phyloP scores from a whole-genome alignment of 2,329 filamentous ascomycete genomes.

The Cladophialophora bantiana region DNA sequence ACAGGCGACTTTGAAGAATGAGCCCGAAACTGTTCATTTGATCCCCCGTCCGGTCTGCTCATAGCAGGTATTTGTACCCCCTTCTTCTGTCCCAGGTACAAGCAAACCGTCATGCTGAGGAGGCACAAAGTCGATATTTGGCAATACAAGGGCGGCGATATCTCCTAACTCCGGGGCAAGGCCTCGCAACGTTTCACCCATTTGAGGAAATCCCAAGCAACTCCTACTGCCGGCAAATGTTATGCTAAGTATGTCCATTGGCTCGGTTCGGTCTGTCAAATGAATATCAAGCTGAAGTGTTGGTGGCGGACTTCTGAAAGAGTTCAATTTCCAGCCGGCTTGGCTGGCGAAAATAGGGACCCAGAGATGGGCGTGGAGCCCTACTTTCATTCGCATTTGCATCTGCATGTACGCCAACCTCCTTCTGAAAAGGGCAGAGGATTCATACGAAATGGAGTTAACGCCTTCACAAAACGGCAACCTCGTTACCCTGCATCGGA shows the following conservation, averaged over 20 bases:
- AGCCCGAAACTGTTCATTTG: not conserved
- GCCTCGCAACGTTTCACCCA: conserved; percentile 4
- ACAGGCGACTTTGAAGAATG: not conserved
- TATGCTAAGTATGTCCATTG: not conserved
- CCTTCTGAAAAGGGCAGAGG: not conserved
- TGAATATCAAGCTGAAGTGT: not conserved
- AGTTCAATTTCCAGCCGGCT: not conserved
- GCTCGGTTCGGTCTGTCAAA: not conserved
- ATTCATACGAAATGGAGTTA: not conserved
- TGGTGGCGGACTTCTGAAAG: not conserved
- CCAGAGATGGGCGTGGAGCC: not conserved
- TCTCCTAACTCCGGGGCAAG: conserved; percentile 12
- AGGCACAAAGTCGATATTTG: conserved; percentile 2
- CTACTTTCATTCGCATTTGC: not conserved
- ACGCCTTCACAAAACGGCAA: not conserved
- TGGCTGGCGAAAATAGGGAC: not conserved
- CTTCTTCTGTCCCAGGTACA: not conserved
- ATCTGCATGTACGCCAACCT: not conserved
- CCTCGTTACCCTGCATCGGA: not conserved
- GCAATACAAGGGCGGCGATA: not conserved
- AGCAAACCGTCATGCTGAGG: not conserved
- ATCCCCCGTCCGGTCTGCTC: not conserved
- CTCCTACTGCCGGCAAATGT: not conserved
- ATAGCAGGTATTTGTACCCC: conserved; percentile 7
- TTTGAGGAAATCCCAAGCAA: not conserved